Percentiles rank a stretch among this genome's conserved stretches.
These are phyloP conservation scores for Ceratocystis huliohia DNA, from an alignment of 2,329 filamentous ascomycete genomes.

Conservation along the genomic window DNA sequence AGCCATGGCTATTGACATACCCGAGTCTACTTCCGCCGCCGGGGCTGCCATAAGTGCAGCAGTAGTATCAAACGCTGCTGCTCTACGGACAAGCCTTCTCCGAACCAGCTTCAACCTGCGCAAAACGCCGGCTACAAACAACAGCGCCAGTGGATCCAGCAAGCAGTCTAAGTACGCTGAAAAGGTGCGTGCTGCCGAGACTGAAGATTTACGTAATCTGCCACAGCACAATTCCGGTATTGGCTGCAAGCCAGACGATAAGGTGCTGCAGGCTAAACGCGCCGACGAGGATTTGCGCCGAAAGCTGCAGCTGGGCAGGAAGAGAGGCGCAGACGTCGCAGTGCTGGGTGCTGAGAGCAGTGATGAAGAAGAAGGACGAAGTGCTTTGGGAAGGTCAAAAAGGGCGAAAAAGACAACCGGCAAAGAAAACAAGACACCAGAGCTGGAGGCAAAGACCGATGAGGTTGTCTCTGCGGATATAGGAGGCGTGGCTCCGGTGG, in stretches of 20 bases:
- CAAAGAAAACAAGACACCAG: not conserved
- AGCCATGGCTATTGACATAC: not conserved
- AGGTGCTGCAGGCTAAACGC: slow-evolving; percentile 5
- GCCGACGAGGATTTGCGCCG: slow-evolving; percentile 18
- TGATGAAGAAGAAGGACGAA: slow-evolving; percentile 19
- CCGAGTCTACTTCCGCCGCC: not conserved
- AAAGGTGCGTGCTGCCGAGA: slow-evolving; percentile 11
- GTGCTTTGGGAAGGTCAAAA: slow-evolving; percentile 17
- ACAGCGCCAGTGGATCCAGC: not conserved
- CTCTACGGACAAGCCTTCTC: slow-evolving; percentile 4
- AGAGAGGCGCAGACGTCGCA: slow-evolving; percentile 2
- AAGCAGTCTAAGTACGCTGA: slow-evolving; percentile 15
- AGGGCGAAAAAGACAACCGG: slow-evolving; percentile 1
- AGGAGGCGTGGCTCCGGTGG: not conserved
- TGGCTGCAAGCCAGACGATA: not conserved
- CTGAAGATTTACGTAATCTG: slow-evolving; percentile 13
- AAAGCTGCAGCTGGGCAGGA: slow-evolving; percentile 18
- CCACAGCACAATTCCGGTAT: slow-evolving; percentile 20
- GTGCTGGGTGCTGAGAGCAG: slow-evolving; percentile 14
- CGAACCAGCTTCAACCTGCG: slow-evolving; percentile 9
- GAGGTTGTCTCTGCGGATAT: not conserved
- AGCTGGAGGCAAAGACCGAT: not conserved
- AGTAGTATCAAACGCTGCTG: slow-evolving; percentile 10
- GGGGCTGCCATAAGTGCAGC: not conserved
- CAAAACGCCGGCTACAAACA: not conserved